These are phyloP conservation scores for Suhomyces chickasaworum DNA, from an alignment of 1,139 yeast species.

Conservation along the genomic window DNA sequence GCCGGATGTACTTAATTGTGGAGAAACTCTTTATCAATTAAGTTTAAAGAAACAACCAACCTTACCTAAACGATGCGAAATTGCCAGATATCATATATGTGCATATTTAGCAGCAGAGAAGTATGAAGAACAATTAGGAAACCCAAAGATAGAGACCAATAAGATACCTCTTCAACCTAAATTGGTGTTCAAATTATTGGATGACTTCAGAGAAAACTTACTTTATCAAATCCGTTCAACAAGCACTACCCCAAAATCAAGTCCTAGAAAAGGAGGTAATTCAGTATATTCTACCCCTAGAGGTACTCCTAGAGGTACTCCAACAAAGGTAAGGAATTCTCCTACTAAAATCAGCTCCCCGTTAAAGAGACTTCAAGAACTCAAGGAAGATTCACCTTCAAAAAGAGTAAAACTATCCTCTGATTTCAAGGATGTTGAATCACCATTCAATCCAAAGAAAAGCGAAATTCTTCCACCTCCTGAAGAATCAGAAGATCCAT, in stretches of 20 bases:
- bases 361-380: constrained; percentile 30
- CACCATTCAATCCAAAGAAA: constrained; percentile 37
- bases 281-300: constrained; percentile 14
- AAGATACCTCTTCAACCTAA: constrained; percentile 63
- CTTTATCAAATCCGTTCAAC: constrained; percentile 34
- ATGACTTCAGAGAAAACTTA: constrained; percentile 44
- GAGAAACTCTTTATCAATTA: constrained; percentile 52
- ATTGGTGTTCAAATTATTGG: constrained; percentile 40
- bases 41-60: constrained; percentile 52
- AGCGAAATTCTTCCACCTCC: constrained; percentile 5
- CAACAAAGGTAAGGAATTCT: constrained; percentile 6
- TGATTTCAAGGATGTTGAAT: constrained; percentile 25
- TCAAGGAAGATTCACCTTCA: constrained; percentile 19
- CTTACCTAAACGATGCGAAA: constrained; percentile 53
- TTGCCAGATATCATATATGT: constrained; percentile 66
- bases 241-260: constrained; percentile 32
- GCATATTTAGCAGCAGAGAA: constrained; percentile 61
- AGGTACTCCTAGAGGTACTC: constrained; percentile 14
- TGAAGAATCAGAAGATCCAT: neutral
- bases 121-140: constrained; percentile 40
- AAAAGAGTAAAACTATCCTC: constrained; percentile 3
- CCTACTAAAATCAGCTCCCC: constrained; percentile 29
- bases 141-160: constrained; percentile 50
- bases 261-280: constrained; percentile 13
- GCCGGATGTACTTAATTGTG: constrained; percentile 47